Evolutionary conservation across 2,329 filamentous ascomycete genomes (phyloP), one percentile per base, ranked within the genome.

Genomic region (Beauveria sp.): DNA sequence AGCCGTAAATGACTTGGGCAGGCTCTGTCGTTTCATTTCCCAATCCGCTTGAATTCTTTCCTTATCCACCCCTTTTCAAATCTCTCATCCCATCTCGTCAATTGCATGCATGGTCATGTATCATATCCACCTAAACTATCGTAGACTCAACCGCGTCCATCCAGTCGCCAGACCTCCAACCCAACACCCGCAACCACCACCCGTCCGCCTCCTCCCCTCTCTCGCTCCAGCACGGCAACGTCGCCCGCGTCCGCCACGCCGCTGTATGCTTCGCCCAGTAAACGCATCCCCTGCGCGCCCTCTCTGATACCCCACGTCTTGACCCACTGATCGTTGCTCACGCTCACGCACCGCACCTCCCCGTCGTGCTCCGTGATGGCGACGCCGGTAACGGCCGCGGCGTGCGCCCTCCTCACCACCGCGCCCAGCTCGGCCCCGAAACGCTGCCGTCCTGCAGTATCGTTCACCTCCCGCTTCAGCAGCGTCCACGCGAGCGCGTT

Each of bases 401-500:
- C 85, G 68, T 95, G 90, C 0, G 89, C 87, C 2, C 79, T 78
- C 77, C 77, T 76, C 2, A 88, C 72, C 42, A 63, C 58, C 16
- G 38, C n/a, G 26, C 47, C 57, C 8, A 45, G 26, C 57, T 53
- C 49, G 3, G 40, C 47, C 57, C 12, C 14, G 24, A 52, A 53
- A 6, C 47, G 5, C 1, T 3, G 1, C 22, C 1, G 5, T 22
- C 24, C 26, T 10, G 24, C 16, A 1, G 22, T 14, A 40, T n/a
- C 50, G 42, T 3, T 22, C 26, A 1, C 63, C 46, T 65, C 65
- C n/a, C 28, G 61, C 30, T 16, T 42, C 24, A 75, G 58, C 0
- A 62, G 72, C 26, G 81, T 82, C 12, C 90, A 68, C 0, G 83
- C 87, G 0, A 98, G 72, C 3, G 88, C 88, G 64, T 95, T 95